Conservation (phyloP, 345 rosid species). For the Chamaenerion angustifolium region DNA sequence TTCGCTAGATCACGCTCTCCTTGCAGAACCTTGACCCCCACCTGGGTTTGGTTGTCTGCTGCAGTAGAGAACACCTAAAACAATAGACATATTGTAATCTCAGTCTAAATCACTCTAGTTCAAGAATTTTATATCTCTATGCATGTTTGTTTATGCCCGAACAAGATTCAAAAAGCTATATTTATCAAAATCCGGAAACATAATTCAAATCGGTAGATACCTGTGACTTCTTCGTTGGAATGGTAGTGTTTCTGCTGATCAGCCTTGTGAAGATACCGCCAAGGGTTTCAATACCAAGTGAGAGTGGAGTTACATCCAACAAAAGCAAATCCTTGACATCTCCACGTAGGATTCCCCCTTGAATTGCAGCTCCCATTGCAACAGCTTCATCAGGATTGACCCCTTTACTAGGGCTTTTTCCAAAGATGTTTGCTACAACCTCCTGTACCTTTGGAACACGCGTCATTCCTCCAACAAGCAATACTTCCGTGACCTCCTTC, state of each 20-base stretch:
- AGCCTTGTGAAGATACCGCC: constrained; percentile 37
- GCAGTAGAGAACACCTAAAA: constrained; percentile 72
- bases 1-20: constrained; percentile 89
- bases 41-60: constrained; percentile 77
- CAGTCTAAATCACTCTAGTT: too few relatives aligned
- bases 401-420: constrained; percentile 71
- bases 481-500: constrained; percentile 66
- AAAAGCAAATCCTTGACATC: constrained; percentile 81
- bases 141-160: too few relatives aligned
- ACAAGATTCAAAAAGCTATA: neutral
- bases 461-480: constrained; percentile 87
- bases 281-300: constrained; percentile 35
- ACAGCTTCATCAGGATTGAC: constrained; percentile 88
- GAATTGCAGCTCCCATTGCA: constrained; percentile 82
- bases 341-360: constrained; percentile 81
- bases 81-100: neutral
- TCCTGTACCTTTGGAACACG: constrained; percentile 90
- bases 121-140: too few relatives aligned
- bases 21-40: constrained; percentile 72
- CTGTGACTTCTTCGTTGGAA: constrained; percentile 45
- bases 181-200: too few relatives aligned
- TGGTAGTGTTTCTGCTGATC: constrained; percentile 36
- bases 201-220: constrained; percentile 6
- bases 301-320: constrained; percentile 71
- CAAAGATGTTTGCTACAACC: constrained; percentile 59